phyloP scores from a whole-genome alignment of 371 early-diverging fungal genomes.

The Apophysomyces trapeziformis region DNA sequence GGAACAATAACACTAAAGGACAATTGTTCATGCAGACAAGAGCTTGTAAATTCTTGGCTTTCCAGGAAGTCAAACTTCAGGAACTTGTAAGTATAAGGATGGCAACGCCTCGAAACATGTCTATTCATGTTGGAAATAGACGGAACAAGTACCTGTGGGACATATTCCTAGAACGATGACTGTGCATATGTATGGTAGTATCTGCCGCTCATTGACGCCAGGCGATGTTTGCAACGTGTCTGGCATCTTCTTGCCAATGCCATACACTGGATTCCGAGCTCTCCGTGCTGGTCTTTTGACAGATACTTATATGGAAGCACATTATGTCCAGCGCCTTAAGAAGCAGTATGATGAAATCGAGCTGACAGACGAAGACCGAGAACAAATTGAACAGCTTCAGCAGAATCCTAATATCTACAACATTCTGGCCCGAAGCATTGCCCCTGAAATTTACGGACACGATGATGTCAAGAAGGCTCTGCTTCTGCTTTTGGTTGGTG shows the following conservation, averaged over 20 bases:
- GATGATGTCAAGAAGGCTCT: constrained; percentile 96
- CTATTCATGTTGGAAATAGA: constrained; percentile 40
- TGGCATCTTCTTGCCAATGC: constrained; percentile 95
- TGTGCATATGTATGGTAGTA: constrained; percentile 85
- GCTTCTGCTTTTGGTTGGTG: constrained; percentile 89
- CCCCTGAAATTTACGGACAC: constrained; percentile 98
- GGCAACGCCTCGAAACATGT: neutral
- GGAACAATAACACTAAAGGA: constrained; percentile 84
- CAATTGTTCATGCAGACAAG: constrained; percentile 93
- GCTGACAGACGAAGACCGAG: constrained; percentile 64
- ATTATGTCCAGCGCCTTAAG: constrained; percentile 85
- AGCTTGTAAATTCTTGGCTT: constrained; percentile 92
- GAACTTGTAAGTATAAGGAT: constrained; percentile 70
- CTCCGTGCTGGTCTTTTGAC: constrained; percentile 94
- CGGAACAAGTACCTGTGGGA: constrained; percentile 98
- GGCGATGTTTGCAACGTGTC: constrained; percentile 91
- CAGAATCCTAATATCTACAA: constrained; percentile 81
- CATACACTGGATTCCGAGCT: constrained; percentile 93
- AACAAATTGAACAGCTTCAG: constrained; percentile 65
- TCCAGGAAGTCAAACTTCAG: constrained; percentile 96
- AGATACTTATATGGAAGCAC: constrained; percentile 95
- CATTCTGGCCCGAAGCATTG: constrained; percentile 89
- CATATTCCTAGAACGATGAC: constrained; percentile 97
- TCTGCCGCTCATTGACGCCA: constrained; percentile 85
- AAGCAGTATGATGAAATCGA: constrained; percentile 87